Conservation (phyloP, 1,284 basidiomycete genomes). For the Heterobasidion occidentale region DNA sequence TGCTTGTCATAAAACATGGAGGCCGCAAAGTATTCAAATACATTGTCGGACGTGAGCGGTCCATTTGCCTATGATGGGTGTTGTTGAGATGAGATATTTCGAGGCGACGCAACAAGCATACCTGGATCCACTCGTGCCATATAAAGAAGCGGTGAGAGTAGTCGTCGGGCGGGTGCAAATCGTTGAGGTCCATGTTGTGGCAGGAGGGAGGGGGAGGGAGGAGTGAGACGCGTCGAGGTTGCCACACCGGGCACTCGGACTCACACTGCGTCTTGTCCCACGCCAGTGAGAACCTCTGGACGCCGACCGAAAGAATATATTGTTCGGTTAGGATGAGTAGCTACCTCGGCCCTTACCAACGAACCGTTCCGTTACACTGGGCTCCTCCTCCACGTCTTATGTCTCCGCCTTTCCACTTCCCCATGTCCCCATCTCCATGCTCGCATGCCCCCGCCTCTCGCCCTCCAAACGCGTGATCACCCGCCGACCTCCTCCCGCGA, state of each 20-base stretch:
- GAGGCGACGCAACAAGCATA: constrained; percentile 15
- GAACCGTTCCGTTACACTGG: neutral
- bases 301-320: neutral
- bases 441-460: constrained; percentile 1
- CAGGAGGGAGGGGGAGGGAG: neutral
- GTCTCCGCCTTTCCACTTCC: neutral
- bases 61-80: constrained; percentile 52
- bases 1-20: constrained; percentile 89
- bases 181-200: constrained; percentile 52
- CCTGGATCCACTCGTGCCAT: constrained; percentile 83
- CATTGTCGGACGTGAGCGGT: constrained; percentile 65
- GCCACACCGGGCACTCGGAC: neutral
- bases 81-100: constrained; percentile 8
- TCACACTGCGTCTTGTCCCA: neutral
- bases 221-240: neutral
- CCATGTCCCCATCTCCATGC: neutral
- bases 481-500: too few species aligned
- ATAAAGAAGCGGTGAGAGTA: constrained; percentile 76
- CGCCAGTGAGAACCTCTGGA: neutral
- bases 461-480: neutral
- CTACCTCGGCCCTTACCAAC: neutral
- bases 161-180: constrained; percentile 72
- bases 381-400: neutral
- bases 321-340: too few species aligned
- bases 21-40: constrained; percentile 78